Conservation (phyloP, 805 yeast genomes). For the Helenozyma rhizophorensis region DNA sequence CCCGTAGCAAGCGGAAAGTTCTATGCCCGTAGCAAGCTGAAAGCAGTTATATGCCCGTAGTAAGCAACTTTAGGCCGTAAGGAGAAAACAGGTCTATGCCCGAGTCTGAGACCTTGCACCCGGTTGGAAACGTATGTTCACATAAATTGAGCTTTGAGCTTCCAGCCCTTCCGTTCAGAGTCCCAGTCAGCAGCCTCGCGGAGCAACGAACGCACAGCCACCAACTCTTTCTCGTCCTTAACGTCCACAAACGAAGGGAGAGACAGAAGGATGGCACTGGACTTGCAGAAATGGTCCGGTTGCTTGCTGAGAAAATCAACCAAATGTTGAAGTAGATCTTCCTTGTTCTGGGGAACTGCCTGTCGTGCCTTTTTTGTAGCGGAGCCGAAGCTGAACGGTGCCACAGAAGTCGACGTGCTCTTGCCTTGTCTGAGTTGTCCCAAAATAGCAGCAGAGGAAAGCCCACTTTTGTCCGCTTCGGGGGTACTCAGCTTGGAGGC, state of each 20-base stretch:
- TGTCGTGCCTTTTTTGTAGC: background rate
- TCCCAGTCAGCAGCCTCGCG: conserved; percentile 69
- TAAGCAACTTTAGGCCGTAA: too few species aligned
- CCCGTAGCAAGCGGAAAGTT: too few species aligned
- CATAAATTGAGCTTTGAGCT: conserved; percentile 50
- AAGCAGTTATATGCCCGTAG: too few species aligned
- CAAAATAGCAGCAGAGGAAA: conserved; percentile 49
- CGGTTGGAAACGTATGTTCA: too few species aligned
- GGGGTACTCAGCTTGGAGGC: background rate
- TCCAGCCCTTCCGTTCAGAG: conserved; percentile 57
- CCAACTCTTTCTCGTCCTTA: conserved; percentile 46
- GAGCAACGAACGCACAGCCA: conserved; percentile 63
- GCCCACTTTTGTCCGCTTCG: conserved; percentile 2
- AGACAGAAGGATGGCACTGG: conserved; percentile 45
- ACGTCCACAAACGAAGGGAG: conserved; percentile 15
- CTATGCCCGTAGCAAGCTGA: too few species aligned
- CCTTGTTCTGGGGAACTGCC: conserved; percentile 13
- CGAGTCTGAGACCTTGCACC: too few species aligned
- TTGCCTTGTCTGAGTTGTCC: conserved; percentile 32
- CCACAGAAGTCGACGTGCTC: background rate
- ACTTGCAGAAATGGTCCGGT: conserved; percentile 40
- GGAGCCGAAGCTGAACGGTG: background rate
- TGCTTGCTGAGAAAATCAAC: conserved; percentile 33
- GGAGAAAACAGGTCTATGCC: too few species aligned
- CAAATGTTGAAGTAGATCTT: conserved; percentile 30